Conservation (phyloP, 768 basidiomycete genomes). For the Coprinellus micaceus region DNA sequence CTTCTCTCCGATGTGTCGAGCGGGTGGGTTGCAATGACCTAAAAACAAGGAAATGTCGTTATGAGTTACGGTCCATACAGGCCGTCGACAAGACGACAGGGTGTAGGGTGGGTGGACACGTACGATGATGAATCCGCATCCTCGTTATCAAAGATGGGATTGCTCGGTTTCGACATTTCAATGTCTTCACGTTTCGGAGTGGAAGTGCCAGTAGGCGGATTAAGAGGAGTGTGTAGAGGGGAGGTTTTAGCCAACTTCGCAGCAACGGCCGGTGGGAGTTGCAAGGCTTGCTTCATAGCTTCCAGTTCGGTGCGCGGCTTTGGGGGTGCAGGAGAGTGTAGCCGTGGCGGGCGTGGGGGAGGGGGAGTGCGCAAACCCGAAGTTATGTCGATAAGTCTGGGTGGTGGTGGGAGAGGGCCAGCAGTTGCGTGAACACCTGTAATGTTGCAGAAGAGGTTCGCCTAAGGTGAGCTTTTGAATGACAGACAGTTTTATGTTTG, state of each 20-base stretch:
- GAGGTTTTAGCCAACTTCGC: conserved; percentile 38
- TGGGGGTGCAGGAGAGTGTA: conserved; percentile 22
- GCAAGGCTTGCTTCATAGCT: conserved; percentile 55
- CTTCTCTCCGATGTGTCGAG: conserved; percentile 18
- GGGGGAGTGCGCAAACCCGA: conserved; percentile 5
- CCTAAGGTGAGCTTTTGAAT: neutral
- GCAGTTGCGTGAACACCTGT: conserved; percentile 11
- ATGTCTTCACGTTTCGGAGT: neutral
- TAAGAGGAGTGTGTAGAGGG: conserved; percentile 16
- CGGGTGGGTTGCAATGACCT: conserved; percentile 27
- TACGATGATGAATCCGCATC: neutral
- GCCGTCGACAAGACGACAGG: conserved; percentile 2
- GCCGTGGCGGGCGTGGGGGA: conserved; percentile 15
- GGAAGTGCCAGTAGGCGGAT: conserved; percentile 12
- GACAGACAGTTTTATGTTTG: neutral
- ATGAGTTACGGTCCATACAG: conserved; percentile 8
- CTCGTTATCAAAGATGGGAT: neutral
- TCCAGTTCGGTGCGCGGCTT: conserved; percentile 45
- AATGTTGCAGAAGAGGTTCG: neutral
- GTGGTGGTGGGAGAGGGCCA: conserved; percentile 14
- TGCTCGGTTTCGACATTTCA: too few species aligned
- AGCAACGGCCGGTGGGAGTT: conserved; percentile 53
- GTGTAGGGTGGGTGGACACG: neutral
- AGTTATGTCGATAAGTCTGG: conserved; percentile 9
- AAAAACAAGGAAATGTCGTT: conserved; percentile 17